Evolutionary conservation across 768 basidiomycete species (phyloP), one percentile per base, ranked within the genome.

Genomic region (Lentinus tigrinus): DNA sequence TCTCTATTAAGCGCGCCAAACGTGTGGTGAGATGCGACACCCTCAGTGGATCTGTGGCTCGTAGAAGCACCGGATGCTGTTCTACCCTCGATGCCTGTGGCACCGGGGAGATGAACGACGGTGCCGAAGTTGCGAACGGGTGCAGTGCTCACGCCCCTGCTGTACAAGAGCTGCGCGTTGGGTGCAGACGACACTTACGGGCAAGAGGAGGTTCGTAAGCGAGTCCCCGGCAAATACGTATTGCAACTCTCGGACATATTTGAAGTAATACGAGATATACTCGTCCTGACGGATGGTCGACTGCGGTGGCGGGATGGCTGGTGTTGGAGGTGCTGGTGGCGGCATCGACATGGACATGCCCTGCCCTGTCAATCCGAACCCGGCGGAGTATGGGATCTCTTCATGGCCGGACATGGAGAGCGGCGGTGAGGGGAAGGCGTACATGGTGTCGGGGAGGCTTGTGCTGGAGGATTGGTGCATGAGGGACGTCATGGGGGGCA

Each of bases 191-290:
- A 24, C 40, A 68, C 86, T 76, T 70, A 89, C 90, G 49, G 80
- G 77, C 68, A 85, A 85, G 60, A 87, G 84, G 56, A 84, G 77
- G 52, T 87, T 83, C 28, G 85, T 82, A 52, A 88, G 78, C 8
- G 79, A 69, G 57, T 84, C 84, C 11, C 83, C 81, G 37, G 83
- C 79, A 67, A 90, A 89, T 39, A 83, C 76, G 63, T 83, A 85
- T 65, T 90, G 85, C 57, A 85, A 74, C 63, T 81, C 81, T 21
- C 83, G 82, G 59, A 91, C 85, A 58, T 86, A 78, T 52, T 83
- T 81, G 68, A 93, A 91, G 71, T 91, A 92, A 71, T 91, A 88
- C 64, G 85, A 74, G 52, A 89, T 81, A 60, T 85, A 81, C 37
- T 85, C 81, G 54, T 80, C 77, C 63, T 84, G 57, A 81, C 39